These are phyloP conservation scores for Blastocrithidia nonstop DNA, from an alignment of 208 protist species.

Conservation along the genomic window DNA sequence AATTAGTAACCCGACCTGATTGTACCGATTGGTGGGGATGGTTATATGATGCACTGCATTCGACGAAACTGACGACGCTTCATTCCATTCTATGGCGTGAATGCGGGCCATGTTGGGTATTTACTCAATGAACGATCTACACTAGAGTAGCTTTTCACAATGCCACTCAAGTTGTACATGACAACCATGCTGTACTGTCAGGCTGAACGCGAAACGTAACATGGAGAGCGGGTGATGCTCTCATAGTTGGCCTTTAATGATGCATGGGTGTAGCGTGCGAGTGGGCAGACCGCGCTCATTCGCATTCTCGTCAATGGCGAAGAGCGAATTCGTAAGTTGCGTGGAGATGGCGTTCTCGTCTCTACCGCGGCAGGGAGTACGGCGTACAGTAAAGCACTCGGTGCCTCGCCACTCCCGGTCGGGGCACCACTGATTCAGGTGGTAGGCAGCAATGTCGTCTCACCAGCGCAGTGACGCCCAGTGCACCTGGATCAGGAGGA, in stretches of 20 bases:
- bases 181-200: slow-evolving; percentile 82
- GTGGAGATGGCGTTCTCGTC: slow-evolving; percentile 79
- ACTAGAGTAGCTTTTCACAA: slow-evolving; percentile 69
- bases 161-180: slow-evolving; percentile 73
- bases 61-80: slow-evolving; percentile 81
- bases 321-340: slow-evolving; percentile 62
- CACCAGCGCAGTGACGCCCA: slow-evolving; percentile 73
- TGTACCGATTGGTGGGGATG: slow-evolving; percentile 82
- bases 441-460: slow-evolving; percentile 83
- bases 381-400: slow-evolving; percentile 74
- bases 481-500: slow-evolving; percentile 79
- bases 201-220: slow-evolving; percentile 50
- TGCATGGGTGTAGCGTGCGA: slow-evolving; percentile 82
- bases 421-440: slow-evolving; percentile 77
- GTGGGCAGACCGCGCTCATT: slow-evolving; percentile 80
- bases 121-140: slow-evolving; percentile 71
- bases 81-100: slow-evolving; percentile 84
- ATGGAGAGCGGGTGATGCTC: slow-evolving; percentile 45
- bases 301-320: slow-evolving; percentile 79
- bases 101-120: slow-evolving; percentile 80
- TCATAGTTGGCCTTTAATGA: slow-evolving; percentile 85
- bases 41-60: slow-evolving; percentile 89
- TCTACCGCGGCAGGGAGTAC: slow-evolving; percentile 80
- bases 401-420: slow-evolving; percentile 77
- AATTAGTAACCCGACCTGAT: slow-evolving; percentile 77